Evolutionary conservation across 108 stramenopile species (phyloP).

Genomic region (Cyclotella distinguenda): DNA sequence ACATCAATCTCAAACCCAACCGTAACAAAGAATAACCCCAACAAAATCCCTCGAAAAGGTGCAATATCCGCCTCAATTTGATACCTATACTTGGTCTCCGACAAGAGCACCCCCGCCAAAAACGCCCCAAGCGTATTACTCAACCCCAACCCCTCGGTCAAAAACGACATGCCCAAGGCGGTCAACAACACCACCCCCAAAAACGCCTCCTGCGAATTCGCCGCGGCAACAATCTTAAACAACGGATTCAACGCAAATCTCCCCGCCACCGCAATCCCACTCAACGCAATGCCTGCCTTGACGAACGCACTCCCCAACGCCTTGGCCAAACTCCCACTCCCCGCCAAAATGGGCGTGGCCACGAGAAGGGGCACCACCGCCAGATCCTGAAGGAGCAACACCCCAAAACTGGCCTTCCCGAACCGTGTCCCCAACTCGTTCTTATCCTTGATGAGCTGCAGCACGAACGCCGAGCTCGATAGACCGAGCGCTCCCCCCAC

Average conservation of each 20-base stretch:
- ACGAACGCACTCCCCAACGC: slow-evolving; percentile 84
- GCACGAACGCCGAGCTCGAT: slow-evolving; percentile 91
- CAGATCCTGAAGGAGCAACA: slow-evolving; percentile 92
- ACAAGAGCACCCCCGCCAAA: slow-evolving; percentile 90
- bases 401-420: slow-evolving; percentile 93
- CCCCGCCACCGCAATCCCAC: slow-evolving; percentile 85
- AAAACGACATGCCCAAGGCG: slow-evolving; percentile 90
- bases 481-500: slow-evolving; percentile 91
- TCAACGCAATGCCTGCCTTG: slow-evolving; percentile 87
- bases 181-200: slow-evolving; percentile 90
- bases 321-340: slow-evolving; percentile 78
- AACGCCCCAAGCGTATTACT: slow-evolving; percentile 97
- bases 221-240: slow-evolving; percentile 85
- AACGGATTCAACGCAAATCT: slow-evolving; percentile 83
- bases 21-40: slow-evolving; percentile 96
- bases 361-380: slow-evolving; percentile 95
- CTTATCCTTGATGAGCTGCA: slow-evolving; percentile 95
- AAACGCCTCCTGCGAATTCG: slow-evolving; percentile 92
- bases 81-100: slow-evolving; percentile 94
- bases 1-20: slow-evolving; percentile 97
- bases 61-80: slow-evolving; percentile 96
- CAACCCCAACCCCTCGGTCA: slow-evolving; percentile 94
- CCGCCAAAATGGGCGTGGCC: slow-evolving; percentile 91
- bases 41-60: slow-evolving; percentile 91
- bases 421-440: slow-evolving; percentile 90